phyloP scores from a whole-genome alignment of 192 early-diverging fungal species.

The Pilobolus umbonatus region DNA sequence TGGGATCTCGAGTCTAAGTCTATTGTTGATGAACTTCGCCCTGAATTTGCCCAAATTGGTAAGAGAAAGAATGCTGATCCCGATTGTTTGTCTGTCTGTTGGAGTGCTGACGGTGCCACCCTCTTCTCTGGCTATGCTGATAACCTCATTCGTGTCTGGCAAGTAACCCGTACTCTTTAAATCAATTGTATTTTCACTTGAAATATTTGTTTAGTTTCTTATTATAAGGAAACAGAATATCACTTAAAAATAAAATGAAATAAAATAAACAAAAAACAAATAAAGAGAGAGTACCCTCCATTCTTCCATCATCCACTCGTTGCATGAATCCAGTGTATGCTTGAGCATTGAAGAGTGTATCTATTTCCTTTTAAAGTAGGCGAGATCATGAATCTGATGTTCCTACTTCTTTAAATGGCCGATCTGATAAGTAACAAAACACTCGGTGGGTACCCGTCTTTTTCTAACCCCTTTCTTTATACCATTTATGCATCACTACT shows the following conservation, averaged over 20 bases:
- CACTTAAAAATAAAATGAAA: constrained; percentile 3
- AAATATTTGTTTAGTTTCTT: constrained; percentile 14
- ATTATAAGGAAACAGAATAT: neutral
- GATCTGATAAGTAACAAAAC: too few relatives aligned
- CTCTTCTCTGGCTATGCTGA: constrained; percentile 99
- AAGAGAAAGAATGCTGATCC: constrained; percentile 69
- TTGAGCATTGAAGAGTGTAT: too few relatives aligned
- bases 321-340: too few relatives aligned
- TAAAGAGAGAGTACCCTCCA: neutral
- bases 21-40: constrained; percentile 88
- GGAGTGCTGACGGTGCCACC: constrained; percentile 97
- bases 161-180: constrained; percentile 61
- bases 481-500: neutral
- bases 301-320: neutral
- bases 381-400: too few relatives aligned
- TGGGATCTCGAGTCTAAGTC: constrained; percentile 99
- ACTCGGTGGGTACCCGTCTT: too few relatives aligned
- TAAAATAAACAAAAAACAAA: constrained; percentile 9
- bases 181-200: constrained; percentile 2
- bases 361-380: too few relatives aligned
- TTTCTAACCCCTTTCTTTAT: neutral
- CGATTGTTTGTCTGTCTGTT: constrained; percentile 93
- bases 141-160: constrained; percentile 78
- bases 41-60: constrained; percentile 65
- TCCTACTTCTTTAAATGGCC: too few relatives aligned